Evolutionary conservation across 225 moss, liverwort and hornwort genomes (phyloP), one percentile per base, ranked within the genome.

Genomic region (Sphagnum tenellum): DNA sequence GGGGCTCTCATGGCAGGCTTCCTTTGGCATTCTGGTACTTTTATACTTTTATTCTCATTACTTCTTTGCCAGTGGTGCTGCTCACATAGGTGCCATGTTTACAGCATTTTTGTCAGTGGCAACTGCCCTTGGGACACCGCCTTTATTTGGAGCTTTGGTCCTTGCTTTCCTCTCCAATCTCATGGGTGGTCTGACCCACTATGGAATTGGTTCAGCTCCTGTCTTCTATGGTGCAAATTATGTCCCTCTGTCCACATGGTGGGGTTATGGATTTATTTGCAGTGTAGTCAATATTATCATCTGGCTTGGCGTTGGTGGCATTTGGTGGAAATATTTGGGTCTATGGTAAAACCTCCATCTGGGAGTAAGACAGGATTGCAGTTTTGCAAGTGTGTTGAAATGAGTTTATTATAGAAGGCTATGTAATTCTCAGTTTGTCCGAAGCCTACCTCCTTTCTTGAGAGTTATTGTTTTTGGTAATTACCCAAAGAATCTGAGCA

Each of bases 11-110:
- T 98, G 98, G 98, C 98, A 98, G 71, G 98, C 98, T 11, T 98
- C 93, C 0, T 98, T 98, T 46, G 93, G 93, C 0, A 83, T 93
- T 47, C 70, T 98, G 51, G 90, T 98, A 73, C 10, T 98, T 69
- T 82, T 98, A 2, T 98, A 98, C 76, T 98, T 98, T 70, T 98
- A 98, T 74, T 73, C 90, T 0, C 98, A 98, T 73, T 98, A 98
- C 69, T 86, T 98, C 47, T 98, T 98, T 48, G 98, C 98, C 8
- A 98, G 98, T 56, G 98, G 98, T 44, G 98, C 98, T 0, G 98
- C 98, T 6, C 98, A 98, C 81, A 98, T 98, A 45, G 98, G 98
- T 48, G 98, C 98, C 47, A 98, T 98, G 98, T 98, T 98, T 72
- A 98, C 98, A 5, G 98, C 98, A 7, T 98, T 98, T 50, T 61